Evolutionary conservation across 1,139 yeast genomes (phyloP), one percentile per base, ranked within the genome.

Genomic region (Diutina pseudorugosa): DNA sequence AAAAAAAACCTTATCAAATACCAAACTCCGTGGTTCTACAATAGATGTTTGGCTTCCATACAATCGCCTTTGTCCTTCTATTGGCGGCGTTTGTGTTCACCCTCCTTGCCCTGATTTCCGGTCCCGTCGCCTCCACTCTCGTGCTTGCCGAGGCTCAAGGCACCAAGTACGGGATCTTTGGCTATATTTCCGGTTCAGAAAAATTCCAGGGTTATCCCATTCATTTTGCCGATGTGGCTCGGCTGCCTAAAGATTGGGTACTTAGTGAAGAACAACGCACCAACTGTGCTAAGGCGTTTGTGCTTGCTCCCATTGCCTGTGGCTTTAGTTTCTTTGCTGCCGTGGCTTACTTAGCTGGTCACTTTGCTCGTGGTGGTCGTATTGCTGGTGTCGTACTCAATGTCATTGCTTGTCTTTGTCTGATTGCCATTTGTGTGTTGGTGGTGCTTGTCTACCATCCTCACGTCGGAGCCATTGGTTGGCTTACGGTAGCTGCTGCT

Each of bases 401-500:
- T 54, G 56, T 77, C 16, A 57, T 85, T 8, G 68, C 81, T 1
- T 80, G 83, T 58, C 57, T 85, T 2, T 69, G 82, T 2, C 59
- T 83, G 41, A 67, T 77, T 19, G 77, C 85, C 55, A 25, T 27
- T 16, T 45, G 49, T 45, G 65, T 85, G 8, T 73, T 82, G 21
- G 73, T 73, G 7, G 72, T 83, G 23, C 60, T 85, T 53, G 68
- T 80, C 19, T 85, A 82, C 62, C 75, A 74, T 57, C 93, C 93
- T 4, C 71, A 81, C 58, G 70, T 82, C 44, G 70, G 75, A 11
- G 85, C 90, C 90, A 73, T 81, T 45, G 77, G 83, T 5, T 85
- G 91, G 91, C 66, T 83, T 41, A 69, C 83, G 54, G 71, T 85
- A 41, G 89, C 85, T 1, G 73, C 86, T 2, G 83, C 87, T 1